Percentiles rank a stretch among this genome's conserved stretches.
Conservation (phyloP, 73 alveolate genomes). For the Paramecium pentaurelia region DNA sequence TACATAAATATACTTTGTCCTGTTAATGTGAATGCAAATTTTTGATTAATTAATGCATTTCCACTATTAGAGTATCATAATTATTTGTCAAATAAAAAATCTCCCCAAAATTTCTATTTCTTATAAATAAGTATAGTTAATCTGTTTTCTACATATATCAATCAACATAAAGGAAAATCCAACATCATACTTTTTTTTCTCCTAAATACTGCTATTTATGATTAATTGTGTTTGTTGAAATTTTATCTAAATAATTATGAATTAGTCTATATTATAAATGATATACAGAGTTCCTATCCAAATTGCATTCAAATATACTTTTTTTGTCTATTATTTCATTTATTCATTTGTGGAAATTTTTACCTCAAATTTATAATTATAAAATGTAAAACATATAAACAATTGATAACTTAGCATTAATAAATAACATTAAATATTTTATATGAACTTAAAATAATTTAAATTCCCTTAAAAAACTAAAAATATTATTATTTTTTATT, state of each 20-base stretch:
- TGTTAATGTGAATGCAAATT: neutral
- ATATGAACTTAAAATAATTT: neutral
- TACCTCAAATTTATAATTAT: slow-evolving; percentile 20
- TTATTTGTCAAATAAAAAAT: neutral
- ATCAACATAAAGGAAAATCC: neutral
- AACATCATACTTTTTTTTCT: neutral
- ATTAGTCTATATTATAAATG: neutral
- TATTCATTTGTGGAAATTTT: neutral
- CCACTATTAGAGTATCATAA: neutral
- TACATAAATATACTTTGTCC: neutral
- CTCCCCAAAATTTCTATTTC: neutral
- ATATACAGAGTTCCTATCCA: neutral
- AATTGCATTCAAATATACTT: neutral
- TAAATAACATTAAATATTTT: neutral
- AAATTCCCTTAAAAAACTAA: neutral
- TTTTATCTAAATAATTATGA: neutral
- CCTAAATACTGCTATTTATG: neutral
- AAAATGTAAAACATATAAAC: neutral
- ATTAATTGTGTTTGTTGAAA: neutral
- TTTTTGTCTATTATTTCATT: neutral
- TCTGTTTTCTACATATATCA: neutral
- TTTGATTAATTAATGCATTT: neutral
- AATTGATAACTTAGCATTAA: neutral
- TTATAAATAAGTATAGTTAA: neutral
- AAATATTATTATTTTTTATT: neutral